A percentile compares a stretch with the other conserved stretches of the same genome.
Evolutionary conservation across 495 filamentous ascomycete genomes (phyloP).

Genomic region (Aspergillus cavernicola): DNA sequence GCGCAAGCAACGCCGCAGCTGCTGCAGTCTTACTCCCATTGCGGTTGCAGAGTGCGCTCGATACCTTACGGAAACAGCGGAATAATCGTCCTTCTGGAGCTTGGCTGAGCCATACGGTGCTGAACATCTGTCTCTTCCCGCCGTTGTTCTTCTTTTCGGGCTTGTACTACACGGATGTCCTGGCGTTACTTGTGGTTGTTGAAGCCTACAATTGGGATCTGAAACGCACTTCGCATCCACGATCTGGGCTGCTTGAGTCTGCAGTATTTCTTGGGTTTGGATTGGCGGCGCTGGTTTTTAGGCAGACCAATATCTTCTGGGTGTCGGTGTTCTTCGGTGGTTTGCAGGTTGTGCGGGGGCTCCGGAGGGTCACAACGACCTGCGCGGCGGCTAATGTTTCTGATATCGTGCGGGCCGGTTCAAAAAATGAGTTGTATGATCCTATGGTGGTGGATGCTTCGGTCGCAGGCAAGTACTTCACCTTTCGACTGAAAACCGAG

Average conservation of each 20-base stretch:
- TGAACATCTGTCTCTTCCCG: conserved; percentile 86
- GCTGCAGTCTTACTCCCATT: conserved; percentile 37
- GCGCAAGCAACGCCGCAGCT: conserved; percentile 38
- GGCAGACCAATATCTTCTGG: conserved; percentile 98
- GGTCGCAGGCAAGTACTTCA: conserved; percentile 48
- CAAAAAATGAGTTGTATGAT: conserved; percentile 62
- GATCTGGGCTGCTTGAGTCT: conserved; percentile 17
- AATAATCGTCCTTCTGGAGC: conserved; percentile 38
- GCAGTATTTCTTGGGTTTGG: conserved; percentile 52
- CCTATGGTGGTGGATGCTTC: conserved; percentile 51
- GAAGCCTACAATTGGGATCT: conserved; percentile 63
- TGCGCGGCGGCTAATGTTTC: conserved; percentile 22
- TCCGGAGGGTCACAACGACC: conserved; percentile 26
- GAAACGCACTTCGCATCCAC: conserved; percentile 20
- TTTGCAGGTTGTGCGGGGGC: conserved; percentile 55
- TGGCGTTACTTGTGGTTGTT: conserved; percentile 57
- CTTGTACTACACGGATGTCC: conserved; percentile 90
- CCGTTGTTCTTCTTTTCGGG: conserved; percentile 92
- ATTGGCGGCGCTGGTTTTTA: conserved; percentile 62
- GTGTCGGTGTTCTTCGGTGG: conserved; percentile 81
- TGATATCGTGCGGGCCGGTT: conserved; percentile 29
- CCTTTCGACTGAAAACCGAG: neutral
- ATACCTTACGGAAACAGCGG: conserved; percentile 33
- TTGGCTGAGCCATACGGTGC: conserved; percentile 55
- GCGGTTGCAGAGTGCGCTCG: conserved; percentile 39